Conservation (phyloP, 2,329 filamentous ascomycete genomes). For the Pseudogymnoascus sp. region DNA sequence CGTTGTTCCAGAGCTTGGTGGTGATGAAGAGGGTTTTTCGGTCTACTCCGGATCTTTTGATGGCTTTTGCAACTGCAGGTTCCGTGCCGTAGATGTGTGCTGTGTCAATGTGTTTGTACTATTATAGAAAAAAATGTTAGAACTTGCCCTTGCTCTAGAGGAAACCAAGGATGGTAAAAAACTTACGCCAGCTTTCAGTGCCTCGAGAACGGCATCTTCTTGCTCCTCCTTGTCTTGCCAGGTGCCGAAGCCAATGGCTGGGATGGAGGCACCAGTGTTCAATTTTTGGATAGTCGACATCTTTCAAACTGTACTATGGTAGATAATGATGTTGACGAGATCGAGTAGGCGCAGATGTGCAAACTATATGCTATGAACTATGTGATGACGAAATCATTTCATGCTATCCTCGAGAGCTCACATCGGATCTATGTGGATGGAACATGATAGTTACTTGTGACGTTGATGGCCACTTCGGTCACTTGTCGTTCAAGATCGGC, state of each 20-base stretch:
- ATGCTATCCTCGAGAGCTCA: background rate
- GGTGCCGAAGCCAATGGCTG: conserved; percentile 38
- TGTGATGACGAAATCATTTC: background rate
- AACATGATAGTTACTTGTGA: background rate
- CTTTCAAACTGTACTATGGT: background rate
- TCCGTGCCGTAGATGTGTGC: conserved; percentile 43
- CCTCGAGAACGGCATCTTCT: conserved; percentile 38
- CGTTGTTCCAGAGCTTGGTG: conserved; percentile 56
- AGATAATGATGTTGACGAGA: background rate
- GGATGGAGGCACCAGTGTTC: conserved; percentile 38
- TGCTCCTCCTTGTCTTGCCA: conserved; percentile 41
- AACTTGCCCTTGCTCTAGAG: background rate
- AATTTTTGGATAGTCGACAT: conserved; percentile 32
- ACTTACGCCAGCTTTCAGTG: conserved; percentile 35
- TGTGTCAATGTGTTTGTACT: conserved; percentile 42
- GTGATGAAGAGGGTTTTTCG: conserved; percentile 43
- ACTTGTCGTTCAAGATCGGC: background rate
- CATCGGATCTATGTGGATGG: background rate
- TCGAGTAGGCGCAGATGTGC: background rate
- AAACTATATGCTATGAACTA: conserved; percentile 3
- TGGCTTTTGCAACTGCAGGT: conserved; percentile 38
- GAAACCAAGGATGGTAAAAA: background rate
- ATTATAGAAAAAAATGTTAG: background rate
- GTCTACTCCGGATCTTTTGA: conserved; percentile 35
- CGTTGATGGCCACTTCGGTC: background rate